Conservation (phyloP, 164 flowering plant genomes). For the Liquidambar formosana region DNA sequence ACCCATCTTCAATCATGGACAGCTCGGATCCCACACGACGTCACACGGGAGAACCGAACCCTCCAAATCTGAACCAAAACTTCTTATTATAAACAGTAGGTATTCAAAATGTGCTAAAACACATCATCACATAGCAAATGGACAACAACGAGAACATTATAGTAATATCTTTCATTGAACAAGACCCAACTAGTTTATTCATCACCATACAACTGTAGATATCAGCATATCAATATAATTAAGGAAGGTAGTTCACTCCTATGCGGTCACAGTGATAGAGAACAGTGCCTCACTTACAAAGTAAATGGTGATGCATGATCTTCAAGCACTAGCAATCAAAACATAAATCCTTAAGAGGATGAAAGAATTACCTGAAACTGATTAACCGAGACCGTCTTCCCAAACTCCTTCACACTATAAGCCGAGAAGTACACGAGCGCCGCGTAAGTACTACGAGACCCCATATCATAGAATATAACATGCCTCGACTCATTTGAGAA, state of each 20-base stretch:
- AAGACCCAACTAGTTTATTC: not conserved
- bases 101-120: too few species aligned
- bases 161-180: too few species aligned
- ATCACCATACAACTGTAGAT: not conserved
- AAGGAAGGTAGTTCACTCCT: not conserved
- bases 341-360: not conserved
- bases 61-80: too few species aligned
- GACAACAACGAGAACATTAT: too few species aligned
- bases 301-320: not conserved
- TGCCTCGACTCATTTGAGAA: constrained; percentile 84
- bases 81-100: too few species aligned
- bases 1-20: too few species aligned
- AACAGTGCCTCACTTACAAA: not conserved
- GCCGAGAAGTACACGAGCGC: constrained; percentile 90
- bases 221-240: not conserved
- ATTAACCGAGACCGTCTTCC: constrained; percentile 78
- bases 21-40: too few species aligned
- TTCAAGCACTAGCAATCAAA: not conserved
- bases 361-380: constrained; percentile 82
- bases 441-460: constrained; percentile 87
- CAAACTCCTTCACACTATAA: constrained; percentile 74
- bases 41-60: too few species aligned
- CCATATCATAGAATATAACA: constrained; percentile 92
- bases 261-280: not conserved
- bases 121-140: too few species aligned